Evolutionary conservation across 2,329 filamentous ascomycete species (phyloP).

Genomic region (Penicillium expansum): DNA sequence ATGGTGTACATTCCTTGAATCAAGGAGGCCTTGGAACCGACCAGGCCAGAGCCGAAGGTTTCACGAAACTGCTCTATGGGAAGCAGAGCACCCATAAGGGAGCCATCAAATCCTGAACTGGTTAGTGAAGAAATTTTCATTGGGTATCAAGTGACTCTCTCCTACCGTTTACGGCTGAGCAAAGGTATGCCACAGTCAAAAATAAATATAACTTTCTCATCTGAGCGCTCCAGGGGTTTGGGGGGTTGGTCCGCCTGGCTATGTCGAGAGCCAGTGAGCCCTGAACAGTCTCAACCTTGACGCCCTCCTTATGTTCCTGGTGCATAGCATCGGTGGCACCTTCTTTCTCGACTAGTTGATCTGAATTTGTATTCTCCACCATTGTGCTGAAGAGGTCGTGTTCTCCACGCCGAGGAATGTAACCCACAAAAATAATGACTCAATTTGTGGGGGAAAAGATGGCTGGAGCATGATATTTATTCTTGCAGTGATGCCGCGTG

Average conservation of each 20-base stretch:
- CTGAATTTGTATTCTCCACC: neutral
- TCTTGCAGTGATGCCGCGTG: too few relatives aligned
- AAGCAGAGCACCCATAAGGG: constrained; percentile 13
- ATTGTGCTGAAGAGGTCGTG: neutral
- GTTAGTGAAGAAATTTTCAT: neutral
- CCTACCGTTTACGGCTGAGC: constrained; percentile 10
- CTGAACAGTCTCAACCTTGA: constrained; percentile 10
- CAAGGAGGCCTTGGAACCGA: constrained; percentile 8
- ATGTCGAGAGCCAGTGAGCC: constrained; percentile 12
- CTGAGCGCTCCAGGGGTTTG: constrained; percentile 8
- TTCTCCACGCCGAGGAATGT: neutral
- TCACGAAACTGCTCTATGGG: constrained; percentile 7
- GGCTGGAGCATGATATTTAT: neutral
- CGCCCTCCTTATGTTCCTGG: constrained; percentile 5
- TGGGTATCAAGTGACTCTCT: neutral
- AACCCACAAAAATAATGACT: neutral
- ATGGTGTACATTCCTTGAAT: constrained; percentile 13
- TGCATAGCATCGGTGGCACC: neutral
- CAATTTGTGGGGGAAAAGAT: neutral
- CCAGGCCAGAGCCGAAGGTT: constrained; percentile 7
- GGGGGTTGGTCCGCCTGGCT: constrained; percentile 6
- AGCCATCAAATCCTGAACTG: constrained; percentile 10
- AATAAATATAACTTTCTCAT: constrained; percentile 10
- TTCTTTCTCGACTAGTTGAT: neutral
- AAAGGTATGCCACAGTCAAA: constrained; percentile 7